phyloP scores from a whole-genome alignment of 169 alveolate species.

The Plasmodium adleri region DNA sequence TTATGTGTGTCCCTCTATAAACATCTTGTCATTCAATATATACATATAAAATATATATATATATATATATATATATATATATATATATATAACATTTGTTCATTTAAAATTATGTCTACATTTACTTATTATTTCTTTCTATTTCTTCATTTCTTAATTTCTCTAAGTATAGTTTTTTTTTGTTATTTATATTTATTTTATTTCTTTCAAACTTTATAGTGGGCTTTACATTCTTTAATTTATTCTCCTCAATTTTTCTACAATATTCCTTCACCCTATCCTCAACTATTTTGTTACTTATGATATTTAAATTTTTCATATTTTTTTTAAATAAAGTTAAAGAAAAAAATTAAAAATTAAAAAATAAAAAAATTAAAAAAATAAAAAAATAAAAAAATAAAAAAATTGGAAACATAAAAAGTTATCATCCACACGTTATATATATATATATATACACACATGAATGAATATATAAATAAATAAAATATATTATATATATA shows the following conservation, averaged over 20 bases:
- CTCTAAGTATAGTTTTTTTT: constrained; percentile 42
- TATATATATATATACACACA: no score
- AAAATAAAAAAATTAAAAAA: no score
- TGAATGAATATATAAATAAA: no score
- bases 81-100: no score
- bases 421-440: no score
- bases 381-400: no score
- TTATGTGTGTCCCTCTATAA: no score
- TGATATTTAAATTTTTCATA: constrained; percentile 47
- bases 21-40: no score
- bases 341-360: neutral
- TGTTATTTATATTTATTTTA: constrained; percentile 27
- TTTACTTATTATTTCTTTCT: constrained; percentile 67
- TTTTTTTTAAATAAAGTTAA: neutral
- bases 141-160: constrained; percentile 53
- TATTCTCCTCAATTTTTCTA: constrained; percentile 61
- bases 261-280: constrained; percentile 51
- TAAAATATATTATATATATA: no score
- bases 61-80: neutral
- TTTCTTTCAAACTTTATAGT: constrained; percentile 34
- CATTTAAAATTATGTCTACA: constrained; percentile 31
- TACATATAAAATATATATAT: no score
- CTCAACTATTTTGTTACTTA: constrained; percentile 61
- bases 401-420: no score
- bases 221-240: constrained; percentile 43